Evolutionary conservation across 495 filamentous ascomycete species (phyloP), one percentile per base, ranked within the genome.

Genomic region (Letharia lupina): DNA sequence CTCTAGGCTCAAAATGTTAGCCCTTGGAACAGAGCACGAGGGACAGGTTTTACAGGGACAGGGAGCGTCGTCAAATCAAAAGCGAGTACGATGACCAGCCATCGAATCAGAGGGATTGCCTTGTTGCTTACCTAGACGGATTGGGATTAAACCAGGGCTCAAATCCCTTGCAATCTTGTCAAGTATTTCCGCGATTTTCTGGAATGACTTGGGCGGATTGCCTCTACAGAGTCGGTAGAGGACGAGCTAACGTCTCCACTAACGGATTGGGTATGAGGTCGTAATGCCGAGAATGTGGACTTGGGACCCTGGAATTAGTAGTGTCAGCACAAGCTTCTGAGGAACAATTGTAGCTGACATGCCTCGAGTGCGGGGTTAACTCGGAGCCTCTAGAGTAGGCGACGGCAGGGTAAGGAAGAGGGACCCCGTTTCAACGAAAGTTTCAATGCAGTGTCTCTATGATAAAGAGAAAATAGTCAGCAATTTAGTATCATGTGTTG

Each of bases 241-340:
- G 35, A 71, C 70, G 70, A 71, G 70, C 64, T 71, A 71, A 71
- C 70, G 70, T 62, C 68, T 71, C 70, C 61, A 69, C 68, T 63
- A 50, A 60, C 54, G 23, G 41, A 48, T 65, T 60, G 33, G 47
- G 48, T 54, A 31, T 35, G 65, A 60, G 28, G 23, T 28, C 23
- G 23, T 28, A 28, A 28, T 28, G 37, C 54, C 50, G 68, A 69
- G 68, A 67, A 69, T 69, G 68, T 67, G 57, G 61, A 69, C 35
- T 57, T 58, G 41, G 54, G 54, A 65, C n/a, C 42, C 54, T 60
- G 42, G 20, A 60, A 59, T 60, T 28, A 28, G 23, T 28, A 28
- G 23, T 28, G 58, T 65, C 45, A 65, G 63, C 16, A 60, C 42
- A n/a, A 47, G 63, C 12, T 39, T 65, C 31, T 31, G 15, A 44